phyloP scores from a whole-genome alignment of 139 green algal genomes.

The Coccomyxa sp. region DNA sequence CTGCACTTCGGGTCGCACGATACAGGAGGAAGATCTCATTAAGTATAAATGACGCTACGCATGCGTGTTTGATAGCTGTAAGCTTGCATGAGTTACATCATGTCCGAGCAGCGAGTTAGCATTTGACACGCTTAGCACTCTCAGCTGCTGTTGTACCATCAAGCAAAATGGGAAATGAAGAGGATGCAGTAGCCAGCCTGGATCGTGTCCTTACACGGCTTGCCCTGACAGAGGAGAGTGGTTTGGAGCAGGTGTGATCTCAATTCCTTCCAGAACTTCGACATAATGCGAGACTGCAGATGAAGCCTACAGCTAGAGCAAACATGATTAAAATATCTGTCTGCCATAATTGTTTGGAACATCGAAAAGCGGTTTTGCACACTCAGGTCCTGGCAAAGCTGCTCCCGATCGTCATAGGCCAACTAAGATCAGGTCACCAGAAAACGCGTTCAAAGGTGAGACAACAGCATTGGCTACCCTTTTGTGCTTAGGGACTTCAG shows the following conservation, averaged over 20 bases:
- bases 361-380: not conserved
- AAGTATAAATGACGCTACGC: too few species aligned
- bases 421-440: slow-evolving; percentile 32
- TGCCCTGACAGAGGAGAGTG: slow-evolving; percentile 75
- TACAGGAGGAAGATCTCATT: too few species aligned
- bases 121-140: too few species aligned
- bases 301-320: not conserved
- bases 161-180: slow-evolving; percentile 4
- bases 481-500: too few species aligned
- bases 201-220: slow-evolving; percentile 74
- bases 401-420: slow-evolving; percentile 65
- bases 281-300: not conserved
- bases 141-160: too few species aligned
- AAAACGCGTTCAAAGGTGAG: slow-evolving; percentile 37
- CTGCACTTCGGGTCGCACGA: too few species aligned
- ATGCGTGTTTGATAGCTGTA: too few species aligned
- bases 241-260: slow-evolving; percentile 59
- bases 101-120: too few species aligned
- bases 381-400: slow-evolving; percentile 64
- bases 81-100: too few species aligned
- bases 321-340: not conserved
- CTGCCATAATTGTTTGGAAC: not conserved
- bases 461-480: not conserved
- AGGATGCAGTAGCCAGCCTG: slow-evolving; percentile 68
- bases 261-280: not conserved